Base-by-base conservation (phyloP, 2,329 filamentous ascomycete species). In the Cladobotryum protrusum region DNA sequence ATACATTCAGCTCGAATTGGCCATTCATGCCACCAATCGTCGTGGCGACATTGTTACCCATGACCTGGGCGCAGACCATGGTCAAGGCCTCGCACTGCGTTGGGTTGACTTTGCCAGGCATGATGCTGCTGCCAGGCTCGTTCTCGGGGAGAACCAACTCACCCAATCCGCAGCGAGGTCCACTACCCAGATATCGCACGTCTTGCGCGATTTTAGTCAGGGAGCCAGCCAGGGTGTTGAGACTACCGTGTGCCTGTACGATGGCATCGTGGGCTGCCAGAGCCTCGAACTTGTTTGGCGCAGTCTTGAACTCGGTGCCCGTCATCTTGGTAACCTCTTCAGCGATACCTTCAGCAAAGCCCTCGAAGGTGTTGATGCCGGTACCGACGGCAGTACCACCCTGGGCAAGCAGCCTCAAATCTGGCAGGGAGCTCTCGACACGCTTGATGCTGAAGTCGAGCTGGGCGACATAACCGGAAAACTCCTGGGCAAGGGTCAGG, bases 51-150 rank as follows among this genome's bases (percentile, higher is more conserved):
- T 97, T 85, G 79, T 99, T 99, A 65, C 93, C 93, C 81, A 97
- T 96, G 55, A 99, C 92, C 73, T 99, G 93, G 17, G 89, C 83
- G 76, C 92, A 96, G 54, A 97, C 78, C 93, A 99, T 99, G 61
- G 93, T 97, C 69, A 99, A 76, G 54, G 90, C 88, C 78, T 99
- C 93, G 73, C 90, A 96, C 75, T 99, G 93, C 32, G 93, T 99
- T 32, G 93, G 93, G 78, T 99, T 99, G 68, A 99, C 93, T 78
- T 99, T 99, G 65, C 93, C 93, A 41, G 93, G 93, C 93, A 99
- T 99, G 77, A 99, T 97, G 61, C 88, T 95, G 65, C 87, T 93
- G 57, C 92, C 92, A 33, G 93, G 93, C 77, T 99, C 93, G 75
- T 99, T 99, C 77, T 99, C 93, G 20, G 93, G 93, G 46, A 99